A percentile compares a stretch with the other conserved stretches of the same genome.
phyloP scores from a whole-genome alignment of 306 rosid species.

The Alnus rubra region DNA sequence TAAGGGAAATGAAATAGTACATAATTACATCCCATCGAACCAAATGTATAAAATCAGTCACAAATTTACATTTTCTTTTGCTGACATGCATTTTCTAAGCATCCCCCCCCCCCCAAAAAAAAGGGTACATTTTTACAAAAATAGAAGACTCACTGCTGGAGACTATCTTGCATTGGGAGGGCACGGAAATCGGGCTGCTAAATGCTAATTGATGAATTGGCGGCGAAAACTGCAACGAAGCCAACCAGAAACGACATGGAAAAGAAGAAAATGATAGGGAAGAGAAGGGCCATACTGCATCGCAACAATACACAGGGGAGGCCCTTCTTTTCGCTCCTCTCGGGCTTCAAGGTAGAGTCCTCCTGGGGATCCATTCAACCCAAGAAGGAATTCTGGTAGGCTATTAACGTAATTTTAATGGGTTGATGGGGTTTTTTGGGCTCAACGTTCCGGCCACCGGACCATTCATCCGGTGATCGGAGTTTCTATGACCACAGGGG shows the following conservation, averaged over 20 bases:
- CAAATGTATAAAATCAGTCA: too few species aligned
- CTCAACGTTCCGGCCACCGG: slow-evolving; percentile 64
- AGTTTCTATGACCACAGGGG: background rate
- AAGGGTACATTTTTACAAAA: too few species aligned
- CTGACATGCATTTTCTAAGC: too few species aligned
- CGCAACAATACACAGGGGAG: slow-evolving; percentile 40
- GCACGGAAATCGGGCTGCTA: slow-evolving; percentile 61
- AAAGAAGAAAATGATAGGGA: slow-evolving; percentile 47
- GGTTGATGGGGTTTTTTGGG: slow-evolving; percentile 1
- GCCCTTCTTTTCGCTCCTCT: slow-evolving; percentile 27
- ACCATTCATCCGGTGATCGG: slow-evolving; percentile 80
- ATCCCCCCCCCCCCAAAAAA: too few species aligned
- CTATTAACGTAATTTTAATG: background rate
- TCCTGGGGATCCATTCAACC: slow-evolving; percentile 64
- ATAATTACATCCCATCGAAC: background rate
- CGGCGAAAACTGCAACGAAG: slow-evolving; percentile 38
- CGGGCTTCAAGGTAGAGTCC: slow-evolving; percentile 12
- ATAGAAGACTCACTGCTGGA: too few species aligned
- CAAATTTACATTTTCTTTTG: too few species aligned
- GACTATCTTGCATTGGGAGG: slow-evolving; percentile 85
- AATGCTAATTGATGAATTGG: slow-evolving; percentile 57
- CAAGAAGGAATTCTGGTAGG: background rate
- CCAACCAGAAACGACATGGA: slow-evolving; percentile 47
- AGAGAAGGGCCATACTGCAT: slow-evolving; percentile 42
- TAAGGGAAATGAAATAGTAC: background rate